Percentiles rank a stretch among this genome's conserved stretches.
phyloP scores from a whole-genome alignment of 2,329 filamentous ascomycete species.

The Hypoxylon sp. region DNA sequence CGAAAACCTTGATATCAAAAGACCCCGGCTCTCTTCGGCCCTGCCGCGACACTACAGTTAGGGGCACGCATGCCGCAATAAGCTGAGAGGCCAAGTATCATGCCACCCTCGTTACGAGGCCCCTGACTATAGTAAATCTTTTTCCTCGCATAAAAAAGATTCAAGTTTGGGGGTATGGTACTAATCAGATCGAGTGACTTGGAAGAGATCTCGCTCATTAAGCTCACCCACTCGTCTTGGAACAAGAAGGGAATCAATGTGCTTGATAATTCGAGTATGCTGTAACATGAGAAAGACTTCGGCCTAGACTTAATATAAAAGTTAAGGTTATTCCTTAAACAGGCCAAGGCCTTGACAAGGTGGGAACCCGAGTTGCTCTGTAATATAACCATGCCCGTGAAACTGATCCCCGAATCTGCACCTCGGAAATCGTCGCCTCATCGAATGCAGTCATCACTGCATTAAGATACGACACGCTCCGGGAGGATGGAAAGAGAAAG shows the following conservation, averaged over 20 bases:
- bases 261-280: slow-evolving; percentile 12
- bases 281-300: slow-evolving; percentile 22
- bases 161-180: slow-evolving; percentile 1
- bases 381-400: slow-evolving; percentile 42
- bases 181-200: slow-evolving; percentile 7
- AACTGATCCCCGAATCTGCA: slow-evolving; percentile 40
- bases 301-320: slow-evolving; percentile 40
- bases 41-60: slow-evolving; percentile 18
- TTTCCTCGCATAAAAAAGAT: background rate
- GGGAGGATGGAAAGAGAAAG: slow-evolving; percentile 30
- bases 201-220: background rate
- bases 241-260: background rate
- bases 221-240: background rate
- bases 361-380: slow-evolving; percentile 22
- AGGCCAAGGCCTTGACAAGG: slow-evolving; percentile 20
- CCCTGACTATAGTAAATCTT: background rate
- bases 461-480: slow-evolving; percentile 28
- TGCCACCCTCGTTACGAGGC: background rate
- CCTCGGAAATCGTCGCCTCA: slow-evolving; percentile 37
- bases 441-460: slow-evolving; percentile 21
- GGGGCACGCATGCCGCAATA: slow-evolving; percentile 4
- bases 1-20: slow-evolving; percentile 30
- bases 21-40: slow-evolving; percentile 26
- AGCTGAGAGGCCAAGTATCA: slow-evolving; percentile 6
- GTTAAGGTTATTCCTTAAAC: slow-evolving; percentile 44